Evolutionary conservation across 371 early-diverging fungal genomes (phyloP).

Genomic region (Rhizopus sp.): DNA sequence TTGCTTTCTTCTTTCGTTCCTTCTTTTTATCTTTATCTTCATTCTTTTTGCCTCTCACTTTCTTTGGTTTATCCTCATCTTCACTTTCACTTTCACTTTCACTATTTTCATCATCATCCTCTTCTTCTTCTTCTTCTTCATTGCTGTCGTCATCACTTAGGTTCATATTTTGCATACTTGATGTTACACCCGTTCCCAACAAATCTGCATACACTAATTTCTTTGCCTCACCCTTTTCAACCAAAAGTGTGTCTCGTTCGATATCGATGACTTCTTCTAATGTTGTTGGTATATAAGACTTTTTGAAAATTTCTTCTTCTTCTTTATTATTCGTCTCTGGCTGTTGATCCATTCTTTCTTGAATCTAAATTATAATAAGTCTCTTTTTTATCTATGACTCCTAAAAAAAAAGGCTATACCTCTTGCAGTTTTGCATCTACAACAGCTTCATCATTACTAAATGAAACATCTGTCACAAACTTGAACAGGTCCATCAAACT

Average conservation of each 20-base stretch:
- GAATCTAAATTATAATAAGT: slow-evolving; percentile 26
- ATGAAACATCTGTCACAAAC: slow-evolving; percentile 76
- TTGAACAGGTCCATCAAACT: slow-evolving; percentile 87
- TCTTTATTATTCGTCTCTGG: slow-evolving; percentile 48
- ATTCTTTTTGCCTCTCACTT: slow-evolving; percentile 68
- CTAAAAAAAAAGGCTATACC: no score
- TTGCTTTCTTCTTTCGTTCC: slow-evolving; percentile 80
- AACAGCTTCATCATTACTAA: slow-evolving; percentile 63
- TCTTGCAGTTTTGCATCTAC: slow-evolving; percentile 61
- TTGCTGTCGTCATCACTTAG: slow-evolving; percentile 11
- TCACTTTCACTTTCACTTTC: slow-evolving; percentile 46
- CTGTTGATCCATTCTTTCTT: slow-evolving; percentile 37
- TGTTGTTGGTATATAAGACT: slow-evolving; percentile 91
- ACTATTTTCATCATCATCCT: slow-evolving; percentile 23
- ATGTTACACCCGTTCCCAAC: slow-evolving; percentile 32
- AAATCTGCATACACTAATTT: slow-evolving; percentile 59
- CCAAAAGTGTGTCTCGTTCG: slow-evolving; percentile 80
- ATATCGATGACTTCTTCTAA: slow-evolving; percentile 91
- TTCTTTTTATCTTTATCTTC: slow-evolving; percentile 90
- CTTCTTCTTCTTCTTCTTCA: slow-evolving; percentile 23
- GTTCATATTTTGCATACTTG: slow-evolving; percentile 15
- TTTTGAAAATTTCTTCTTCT: slow-evolving; percentile 91
- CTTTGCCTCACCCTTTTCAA: slow-evolving; percentile 73
- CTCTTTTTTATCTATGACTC: not conserved
- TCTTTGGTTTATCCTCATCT: slow-evolving; percentile 31